Evolutionary conservation across 306 rosid genomes (phyloP), one percentile per base, ranked within the genome.

Genomic region (Gleditsia sinensis): DNA sequence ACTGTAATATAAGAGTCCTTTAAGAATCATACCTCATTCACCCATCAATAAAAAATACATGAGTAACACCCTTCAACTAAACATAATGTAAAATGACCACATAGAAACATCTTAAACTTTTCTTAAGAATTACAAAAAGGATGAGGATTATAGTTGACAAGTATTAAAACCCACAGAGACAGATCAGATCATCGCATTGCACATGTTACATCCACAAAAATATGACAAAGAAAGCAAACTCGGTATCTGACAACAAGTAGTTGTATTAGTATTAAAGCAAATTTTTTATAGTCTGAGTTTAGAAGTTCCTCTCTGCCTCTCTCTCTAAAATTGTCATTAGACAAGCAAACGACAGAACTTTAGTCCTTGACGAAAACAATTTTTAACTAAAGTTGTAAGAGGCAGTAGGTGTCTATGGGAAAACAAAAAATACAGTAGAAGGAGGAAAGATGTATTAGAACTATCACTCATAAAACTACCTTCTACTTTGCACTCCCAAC

Each of bases 1-100:
- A 94, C 98, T 93, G 89, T 19, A 51, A 79, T 71, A 66, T 69
- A 75, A 74, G 63, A 20, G 65, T 63, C 55, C 34, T 54, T 32
- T 63, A 62, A 43, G 61, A 37, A 80, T 60, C 69, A 71, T 21
- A 4, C 23, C 55, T 72, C 39, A 46, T 14, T 59, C 53, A 24
- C n/a, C 12, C 64, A 14, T 39, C 32, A 43, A 55, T 23, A 64
- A 14, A 37, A 39, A 30, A 32, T 13, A 7, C 19, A 33, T 46
- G 4, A 78, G 36, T 23, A 69, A 40, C 75, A 46, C 12, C 65
- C 25, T 20, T 57, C 43, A 43, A 12, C 64, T 36, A 39, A 34
- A 48, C 2, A 46, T 71, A 28, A 20, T 3, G 7, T 23, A 3
- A 23, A 10, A 77, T 23, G 25, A 71, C 37, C 64, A 30, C 20